Evolutionary conservation across 2,329 filamentous ascomycete species (phyloP).

Genomic region (Talaromyces funiculosus): DNA sequence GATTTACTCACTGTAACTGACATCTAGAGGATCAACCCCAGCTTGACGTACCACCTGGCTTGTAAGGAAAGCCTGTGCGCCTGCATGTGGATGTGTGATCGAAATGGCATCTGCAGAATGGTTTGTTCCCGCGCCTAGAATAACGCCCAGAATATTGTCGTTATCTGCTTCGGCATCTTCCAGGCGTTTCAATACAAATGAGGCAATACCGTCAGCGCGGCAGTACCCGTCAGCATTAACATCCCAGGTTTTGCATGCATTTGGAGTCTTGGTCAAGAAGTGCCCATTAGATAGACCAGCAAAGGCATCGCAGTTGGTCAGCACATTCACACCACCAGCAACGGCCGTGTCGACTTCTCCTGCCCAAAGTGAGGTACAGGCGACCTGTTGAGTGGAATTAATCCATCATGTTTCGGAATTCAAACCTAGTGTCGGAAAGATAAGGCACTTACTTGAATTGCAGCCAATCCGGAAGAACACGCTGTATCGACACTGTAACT

Average conservation of each 20-base stretch:
- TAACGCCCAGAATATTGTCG: slow-evolving; percentile 64
- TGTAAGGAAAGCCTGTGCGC: slow-evolving; percentile 67
- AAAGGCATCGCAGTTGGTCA: slow-evolving; percentile 78
- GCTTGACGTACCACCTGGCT: slow-evolving; percentile 64
- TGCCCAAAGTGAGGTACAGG: slow-evolving; percentile 66
- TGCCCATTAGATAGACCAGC: slow-evolving; percentile 68
- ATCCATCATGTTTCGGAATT: no score
- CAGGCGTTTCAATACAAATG: slow-evolving; percentile 70
- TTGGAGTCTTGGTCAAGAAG: slow-evolving; percentile 66
- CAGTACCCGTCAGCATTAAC: slow-evolving; percentile 77
- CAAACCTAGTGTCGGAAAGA: no score
- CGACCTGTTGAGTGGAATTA: no score
- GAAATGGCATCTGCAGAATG: slow-evolving; percentile 46
- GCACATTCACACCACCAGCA: slow-evolving; percentile 64
- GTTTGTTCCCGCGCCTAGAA: slow-evolving; percentile 70
- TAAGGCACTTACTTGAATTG: slow-evolving; percentile 46
- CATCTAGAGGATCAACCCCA: slow-evolving; percentile 67
- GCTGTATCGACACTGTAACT: slow-evolving; percentile 70
- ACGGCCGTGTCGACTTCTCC: slow-evolving; percentile 77
- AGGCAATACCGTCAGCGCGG: slow-evolving; percentile 68
- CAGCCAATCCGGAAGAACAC: slow-evolving; percentile 67
- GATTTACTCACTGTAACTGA: no score
- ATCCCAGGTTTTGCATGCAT: slow-evolving; percentile 75
- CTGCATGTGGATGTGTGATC: slow-evolving; percentile 76
- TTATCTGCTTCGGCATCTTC: slow-evolving; percentile 72